Evolutionary conservation across 1,139 yeast species (phyloP).

Genomic region (Protomyces macrosporus): DNA sequence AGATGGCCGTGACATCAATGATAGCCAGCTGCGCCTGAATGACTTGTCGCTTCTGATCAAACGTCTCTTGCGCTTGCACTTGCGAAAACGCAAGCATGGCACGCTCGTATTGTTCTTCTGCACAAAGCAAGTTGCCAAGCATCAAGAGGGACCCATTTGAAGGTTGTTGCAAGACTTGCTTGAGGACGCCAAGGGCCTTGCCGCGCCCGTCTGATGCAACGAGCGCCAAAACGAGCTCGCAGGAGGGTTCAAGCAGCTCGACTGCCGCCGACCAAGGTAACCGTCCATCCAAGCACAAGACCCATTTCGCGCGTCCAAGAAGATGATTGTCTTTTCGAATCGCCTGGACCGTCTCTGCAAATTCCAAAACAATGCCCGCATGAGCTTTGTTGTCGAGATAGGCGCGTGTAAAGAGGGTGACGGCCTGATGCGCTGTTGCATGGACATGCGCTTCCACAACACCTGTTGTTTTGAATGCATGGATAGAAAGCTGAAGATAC

Average conservation of each 20-base stretch:
- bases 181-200: background rate
- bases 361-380: background rate
- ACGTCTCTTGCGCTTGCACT: background rate
- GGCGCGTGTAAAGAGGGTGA: background rate
- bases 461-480: slow-evolving; percentile 1
- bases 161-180: background rate
- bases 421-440: background rate
- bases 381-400: background rate
- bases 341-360: background rate
- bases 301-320: background rate
- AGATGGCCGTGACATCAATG: background rate
- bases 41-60: slow-evolving; percentile 29
- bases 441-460: background rate
- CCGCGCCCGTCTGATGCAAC: background rate
- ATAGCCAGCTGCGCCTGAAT: background rate
- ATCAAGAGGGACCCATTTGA: background rate
- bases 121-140: slow-evolving; percentile 8
- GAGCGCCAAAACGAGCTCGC: background rate
- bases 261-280: background rate
- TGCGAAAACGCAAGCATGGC: slow-evolving; percentile 1
- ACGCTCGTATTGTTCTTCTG: slow-evolving; percentile 14
- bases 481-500: slow-evolving; percentile 40
- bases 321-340: background rate
- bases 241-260: background rate
- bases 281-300: background rate